Base-by-base conservation (phyloP, 306 rosid genomes). In the Pueraria montana region DNA sequence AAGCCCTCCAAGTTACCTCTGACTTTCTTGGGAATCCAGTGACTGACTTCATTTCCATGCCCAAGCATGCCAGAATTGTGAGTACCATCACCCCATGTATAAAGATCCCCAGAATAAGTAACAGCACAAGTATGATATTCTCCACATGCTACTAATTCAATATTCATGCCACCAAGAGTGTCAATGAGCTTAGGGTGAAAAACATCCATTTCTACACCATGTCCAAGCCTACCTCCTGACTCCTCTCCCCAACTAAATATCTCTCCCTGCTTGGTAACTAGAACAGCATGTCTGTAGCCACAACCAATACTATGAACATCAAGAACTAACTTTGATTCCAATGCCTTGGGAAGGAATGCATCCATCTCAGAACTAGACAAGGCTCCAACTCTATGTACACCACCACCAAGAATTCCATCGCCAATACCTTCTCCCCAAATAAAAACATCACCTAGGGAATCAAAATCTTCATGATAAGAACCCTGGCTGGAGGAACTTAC, bases 221-320 rank as follows among this genome's bases (percentile, higher is more conserved):
- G 99, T 49, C 99, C 99, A 86, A 96, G 98, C 90, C 99, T 91
- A 73, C 99, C 99, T 76, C 98, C 98, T 49, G 87, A 86, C 81
- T 92, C 99, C 89, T 96, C 96, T 70, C 99, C 99, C 99, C 98
- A 96, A 69, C 99, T 96, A 82, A 87, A 96, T 74, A 92, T 81
- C 89, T 96, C 98, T 80, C 98, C 99, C 77, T 92, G 99, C 84
- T 86, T 93, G 66, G 98, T 90, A 83, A 92, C 90, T 72, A 96
- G 75, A 84, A 89, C 91, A 81, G 97, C 98, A 82, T 96, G 98
- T 73, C 84, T 89, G 77, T 87, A 80, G 83, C 99, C 98, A 87
- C 99, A 96, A 76, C 96, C 88, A 80, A 96, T 91, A 76, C 89
- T 91, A 7, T 92, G 98, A 82, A 92, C 94, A 89, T 96, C 98